Base-by-base conservation (phyloP, 345 rosid species). In the Populus davidiana region DNA sequence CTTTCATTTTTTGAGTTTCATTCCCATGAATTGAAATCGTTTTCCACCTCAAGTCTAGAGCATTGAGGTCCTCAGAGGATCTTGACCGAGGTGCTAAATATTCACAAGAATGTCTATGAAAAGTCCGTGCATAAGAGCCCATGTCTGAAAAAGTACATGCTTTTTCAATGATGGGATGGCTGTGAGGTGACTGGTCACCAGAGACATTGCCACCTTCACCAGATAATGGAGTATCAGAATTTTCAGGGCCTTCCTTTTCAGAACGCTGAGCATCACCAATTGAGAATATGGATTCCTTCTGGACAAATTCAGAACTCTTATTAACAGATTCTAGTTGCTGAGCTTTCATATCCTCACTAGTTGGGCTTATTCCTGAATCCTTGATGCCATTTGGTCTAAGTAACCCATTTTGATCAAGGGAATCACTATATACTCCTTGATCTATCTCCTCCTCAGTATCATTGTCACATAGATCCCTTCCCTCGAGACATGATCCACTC, bases 121-220 rank as follows among this genome's bases (percentile, higher is more conserved):
- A 86, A 70, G 79, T 43, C 67, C 49, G 78, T 8, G 54, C 7
- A 4, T 83, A 77, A 70, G 74, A 80, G 43, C 81, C 80, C 54
- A 92, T 79, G 74, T 85, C 80, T 63, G 95, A 91, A 84, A 86
- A 74, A 13, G 98, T 93, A 71, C 66, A 35, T 62, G 97, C 89
- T 80, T 89, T 92, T 43, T 81, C 82, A 31, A 89, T 67, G 77
- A 68, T 71, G 3, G 75, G 83, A 71, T 86, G 84, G 47, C 70
- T 83, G 72, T 68, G 79, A 67, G 89, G 91, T 11, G 86, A 73
- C 72, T 64, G 84, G 59, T 79, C 70, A 75, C 84, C 84, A 76
- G 84, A 85, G 73, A 75, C 82, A 83, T 85, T 86, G 36, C 75
- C 83, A 77, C 72, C 84, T 68, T 86, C 87, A 79, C 84, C 88